Percentiles rank a stretch among this genome's conserved stretches.
These are phyloP conservation scores for Solanum medicagineum DNA, from an alignment of 257 asterid genomes.

Conservation along the genomic window DNA sequence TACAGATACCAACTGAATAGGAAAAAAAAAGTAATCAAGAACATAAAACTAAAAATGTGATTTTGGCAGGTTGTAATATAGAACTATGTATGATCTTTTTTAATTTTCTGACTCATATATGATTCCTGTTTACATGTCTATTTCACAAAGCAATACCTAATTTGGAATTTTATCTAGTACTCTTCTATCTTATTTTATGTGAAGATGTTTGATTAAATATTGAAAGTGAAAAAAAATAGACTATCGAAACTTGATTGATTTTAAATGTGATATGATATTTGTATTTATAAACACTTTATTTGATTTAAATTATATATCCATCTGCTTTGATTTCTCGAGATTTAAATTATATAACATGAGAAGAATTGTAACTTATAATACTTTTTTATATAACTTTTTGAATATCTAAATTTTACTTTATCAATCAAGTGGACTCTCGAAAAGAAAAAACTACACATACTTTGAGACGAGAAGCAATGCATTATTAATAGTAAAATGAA, in stretches of 20 bases:
- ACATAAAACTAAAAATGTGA: neutral
- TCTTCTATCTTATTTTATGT: neutral
- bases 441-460: neutral
- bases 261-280: neutral
- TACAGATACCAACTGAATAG: rapidly evolving
- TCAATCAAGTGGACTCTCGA: neutral
- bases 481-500: neutral
- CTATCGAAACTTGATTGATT: no score
- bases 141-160: neutral
- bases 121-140: neutral
- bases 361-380: neutral
- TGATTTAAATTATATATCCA: neutral
- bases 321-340: neutral
- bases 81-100: slow-evolving; percentile 7
- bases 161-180: neutral
- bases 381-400: neutral
- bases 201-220: neutral
- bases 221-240: neutral
- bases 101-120: neutral
- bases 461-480: neutral
- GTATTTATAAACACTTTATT: neutral
- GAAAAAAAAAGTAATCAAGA: neutral
- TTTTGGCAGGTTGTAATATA: slow-evolving; percentile 29
- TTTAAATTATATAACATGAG: neutral
- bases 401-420: neutral